These are phyloP conservation scores for Tulasnella calospora DNA, from an alignment of 768 basidiomycete species.

Conservation along the genomic window DNA sequence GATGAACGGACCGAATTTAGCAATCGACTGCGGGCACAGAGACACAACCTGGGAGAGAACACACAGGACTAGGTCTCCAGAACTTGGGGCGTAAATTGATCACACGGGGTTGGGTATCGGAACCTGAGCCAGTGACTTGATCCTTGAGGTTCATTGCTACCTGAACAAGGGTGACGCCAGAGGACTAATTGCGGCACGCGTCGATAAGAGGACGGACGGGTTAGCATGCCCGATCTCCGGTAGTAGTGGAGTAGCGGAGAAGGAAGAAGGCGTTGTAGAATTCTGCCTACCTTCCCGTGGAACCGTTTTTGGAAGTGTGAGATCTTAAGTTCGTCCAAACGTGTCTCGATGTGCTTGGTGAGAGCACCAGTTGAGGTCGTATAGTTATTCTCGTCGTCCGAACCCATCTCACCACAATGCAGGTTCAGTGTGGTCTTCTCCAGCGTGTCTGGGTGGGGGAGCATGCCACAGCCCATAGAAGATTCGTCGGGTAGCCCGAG, in stretches of 20 bases:
- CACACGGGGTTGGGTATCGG: conserved; percentile 26
- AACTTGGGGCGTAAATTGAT: conserved; percentile 19
- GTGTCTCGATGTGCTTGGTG: conserved; percentile 13
- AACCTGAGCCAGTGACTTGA: conserved; percentile 51
- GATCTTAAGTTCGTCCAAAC: conserved; percentile 2
- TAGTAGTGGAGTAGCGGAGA: background rate
- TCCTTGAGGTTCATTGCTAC: conserved; percentile 57
- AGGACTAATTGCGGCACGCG: background rate
- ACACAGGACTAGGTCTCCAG: conserved; percentile 25
- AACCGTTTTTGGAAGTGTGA: conserved; percentile 9
- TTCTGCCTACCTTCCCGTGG: conserved; percentile 14
- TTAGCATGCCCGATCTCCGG: conserved; percentile 14
- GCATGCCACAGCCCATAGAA: background rate
- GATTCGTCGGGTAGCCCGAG: background rate
- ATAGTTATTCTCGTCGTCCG: conserved; percentile 8
- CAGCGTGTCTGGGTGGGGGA: no score
- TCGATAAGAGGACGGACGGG: background rate
- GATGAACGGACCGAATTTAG: conserved; percentile 26
- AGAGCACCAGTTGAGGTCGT: background rate
- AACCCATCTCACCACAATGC: conserved; percentile 27
- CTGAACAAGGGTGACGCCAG: conserved; percentile 46
- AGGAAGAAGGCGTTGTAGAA: background rate
- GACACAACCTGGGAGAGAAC: conserved; percentile 30
- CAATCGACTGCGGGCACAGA: conserved; percentile 25
- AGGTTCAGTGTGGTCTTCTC: conserved; percentile 26